Conservation (phyloP, 2,329 filamentous ascomycete genomes). For the Trichoderma koningiopsis region DNA sequence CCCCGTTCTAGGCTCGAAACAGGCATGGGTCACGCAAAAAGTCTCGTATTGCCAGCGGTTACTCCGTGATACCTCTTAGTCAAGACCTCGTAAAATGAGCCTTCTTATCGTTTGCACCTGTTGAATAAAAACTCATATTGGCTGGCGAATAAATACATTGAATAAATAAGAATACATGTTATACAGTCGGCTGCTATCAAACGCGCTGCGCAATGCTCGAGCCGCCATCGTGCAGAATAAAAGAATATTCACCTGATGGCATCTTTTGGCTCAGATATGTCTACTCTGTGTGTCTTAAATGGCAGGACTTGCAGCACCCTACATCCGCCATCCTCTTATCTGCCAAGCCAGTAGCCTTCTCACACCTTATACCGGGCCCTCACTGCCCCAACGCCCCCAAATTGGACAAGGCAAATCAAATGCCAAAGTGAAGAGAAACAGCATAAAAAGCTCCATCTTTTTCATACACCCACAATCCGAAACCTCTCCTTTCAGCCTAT, state of each 20-base stretch:
- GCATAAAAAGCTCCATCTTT: not conserved
- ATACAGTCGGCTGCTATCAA: slow-evolving; percentile 5
- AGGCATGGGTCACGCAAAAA: slow-evolving; percentile 1
- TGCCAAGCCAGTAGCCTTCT: slow-evolving; percentile 11
- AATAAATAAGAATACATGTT: not conserved
- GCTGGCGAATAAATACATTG: not conserved
- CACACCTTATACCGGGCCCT: slow-evolving; percentile 18
- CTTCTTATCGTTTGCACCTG: not conserved
- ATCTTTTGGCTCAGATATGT: slow-evolving; percentile 22
- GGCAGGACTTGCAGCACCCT: not conserved
- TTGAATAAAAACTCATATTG: not conserved
- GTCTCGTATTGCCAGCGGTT: slow-evolving; percentile 10
- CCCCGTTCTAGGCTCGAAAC: slow-evolving; percentile 20
- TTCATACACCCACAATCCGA: not conserved
- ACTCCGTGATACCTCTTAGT: not conserved
- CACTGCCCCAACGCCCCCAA: slow-evolving; percentile 19
- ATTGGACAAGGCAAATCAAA: slow-evolving; percentile 17
- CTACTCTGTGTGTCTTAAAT: slow-evolving; percentile 13
- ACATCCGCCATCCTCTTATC: not conserved
- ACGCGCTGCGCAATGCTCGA: not conserved
- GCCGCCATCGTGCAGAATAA: not conserved
- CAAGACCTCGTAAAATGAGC: not conserved
- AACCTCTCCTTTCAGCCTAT: not conserved
- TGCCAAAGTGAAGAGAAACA: slow-evolving; percentile 13
- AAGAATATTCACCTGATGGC: slow-evolving; percentile 8